Conservation (phyloP, 208 protist species). For the Leishmania gerbilli region DNA sequence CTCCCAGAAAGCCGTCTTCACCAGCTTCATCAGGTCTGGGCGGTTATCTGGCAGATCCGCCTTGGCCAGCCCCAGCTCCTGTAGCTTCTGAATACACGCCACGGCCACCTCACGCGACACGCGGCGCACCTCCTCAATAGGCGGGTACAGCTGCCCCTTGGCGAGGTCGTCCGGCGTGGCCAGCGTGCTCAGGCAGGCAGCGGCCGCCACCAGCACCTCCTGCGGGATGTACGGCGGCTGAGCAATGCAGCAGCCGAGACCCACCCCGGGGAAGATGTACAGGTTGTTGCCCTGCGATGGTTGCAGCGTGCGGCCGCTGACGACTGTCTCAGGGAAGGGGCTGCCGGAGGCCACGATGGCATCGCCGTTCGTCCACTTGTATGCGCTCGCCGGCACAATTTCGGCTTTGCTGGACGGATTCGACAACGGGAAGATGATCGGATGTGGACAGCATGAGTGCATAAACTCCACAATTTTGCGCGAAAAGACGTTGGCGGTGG, state of each 20-base stretch:
- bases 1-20: conserved; percentile 56
- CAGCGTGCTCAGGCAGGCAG: conserved; percentile 65
- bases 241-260: conserved; percentile 83
- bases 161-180: conserved; percentile 54
- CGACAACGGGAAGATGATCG: conserved; percentile 97
- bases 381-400: conserved; percentile 91
- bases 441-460: conserved; percentile 71
- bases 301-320: conserved; percentile 77
- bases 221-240: conserved; percentile 89
- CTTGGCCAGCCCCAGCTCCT: conserved; percentile 57
- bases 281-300: conserved; percentile 98
- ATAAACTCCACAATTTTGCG: conserved; percentile 89
- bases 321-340: conserved; percentile 91
- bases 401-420: conserved; percentile 93
- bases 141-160: conserved; percentile 66
- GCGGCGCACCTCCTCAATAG: conserved; percentile 64
- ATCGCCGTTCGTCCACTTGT: conserved; percentile 92
- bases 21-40: conserved; percentile 43
- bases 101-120: conserved; percentile 74
- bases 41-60: conserved; percentile 46
- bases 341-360: conserved; percentile 96
- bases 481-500: conserved; percentile 91
- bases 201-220: conserved; percentile 81
- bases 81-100: conserved; percentile 65
- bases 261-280: conserved; percentile 96